phyloP scores from a whole-genome alignment of 768 basidiomycete species.

The Russula emetica region DNA sequence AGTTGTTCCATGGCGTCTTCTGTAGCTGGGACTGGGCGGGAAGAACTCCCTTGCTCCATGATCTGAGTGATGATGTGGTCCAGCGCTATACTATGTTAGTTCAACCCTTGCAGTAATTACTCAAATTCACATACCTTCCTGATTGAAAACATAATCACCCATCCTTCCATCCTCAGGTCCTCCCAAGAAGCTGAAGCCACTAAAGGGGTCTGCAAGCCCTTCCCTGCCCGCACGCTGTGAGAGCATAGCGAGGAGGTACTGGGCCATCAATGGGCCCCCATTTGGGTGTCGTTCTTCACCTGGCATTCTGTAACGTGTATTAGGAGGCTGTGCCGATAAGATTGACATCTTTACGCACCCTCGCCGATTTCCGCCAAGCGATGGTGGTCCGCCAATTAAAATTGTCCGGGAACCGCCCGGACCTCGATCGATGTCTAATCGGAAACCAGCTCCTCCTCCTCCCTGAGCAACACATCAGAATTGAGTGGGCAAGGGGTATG shows the following conservation, averaged over 20 bases:
- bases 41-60: slow-evolving; percentile 73
- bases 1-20: slow-evolving; percentile 72
- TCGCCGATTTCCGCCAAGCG: slow-evolving; percentile 29
- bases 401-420: slow-evolving; percentile 36
- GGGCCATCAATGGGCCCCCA: slow-evolving; percentile 60
- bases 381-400: slow-evolving; percentile 38
- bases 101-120: background rate
- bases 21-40: slow-evolving; percentile 79
- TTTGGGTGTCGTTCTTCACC: slow-evolving; percentile 38
- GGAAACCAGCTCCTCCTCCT: slow-evolving; percentile 31
- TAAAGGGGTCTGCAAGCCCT: slow-evolving; percentile 45
- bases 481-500: slow-evolving; percentile 25
- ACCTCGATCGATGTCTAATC: slow-evolving; percentile 38
- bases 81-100: slow-evolving; percentile 45
- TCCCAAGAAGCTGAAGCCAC: slow-evolving; percentile 34
- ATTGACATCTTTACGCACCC: slow-evolving; percentile 21
- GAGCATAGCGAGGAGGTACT: slow-evolving; percentile 65
- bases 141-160: slow-evolving; percentile 91
- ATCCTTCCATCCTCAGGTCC: slow-evolving; percentile 52
- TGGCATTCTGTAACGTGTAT: slow-evolving; percentile 34
- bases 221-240: slow-evolving; percentile 39
- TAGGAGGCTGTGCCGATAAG: slow-evolving; percentile 31
- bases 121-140: slow-evolving; percentile 59
- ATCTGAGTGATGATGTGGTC: slow-evolving; percentile 84
- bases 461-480: slow-evolving; percentile 26